These are phyloP conservation scores for Pleurotus tuoliensis DNA, from an alignment of 768 basidiomycete species.

Conservation along the genomic window DNA sequence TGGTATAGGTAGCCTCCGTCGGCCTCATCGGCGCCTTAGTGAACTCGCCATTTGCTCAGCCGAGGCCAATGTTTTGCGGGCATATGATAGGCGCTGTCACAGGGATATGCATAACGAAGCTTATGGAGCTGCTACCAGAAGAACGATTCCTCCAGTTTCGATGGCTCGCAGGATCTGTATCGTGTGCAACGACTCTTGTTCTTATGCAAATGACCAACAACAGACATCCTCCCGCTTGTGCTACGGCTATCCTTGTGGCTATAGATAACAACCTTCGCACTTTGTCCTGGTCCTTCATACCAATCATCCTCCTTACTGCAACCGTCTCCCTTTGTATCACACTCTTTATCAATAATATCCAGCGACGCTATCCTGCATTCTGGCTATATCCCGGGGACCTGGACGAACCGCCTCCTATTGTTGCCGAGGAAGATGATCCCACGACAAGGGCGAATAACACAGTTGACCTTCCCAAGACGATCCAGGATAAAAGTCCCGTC, in stretches of 20 bases:
- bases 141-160: slow-evolving; percentile 34
- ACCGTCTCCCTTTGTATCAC: slow-evolving; percentile 39
- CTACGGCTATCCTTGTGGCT: slow-evolving; percentile 48
- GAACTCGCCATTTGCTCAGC: slow-evolving; percentile 50
- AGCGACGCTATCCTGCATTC: slow-evolving; percentile 45
- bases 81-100: slow-evolving; percentile 47
- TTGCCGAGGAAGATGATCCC: background rate
- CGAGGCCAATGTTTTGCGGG: slow-evolving; percentile 45
- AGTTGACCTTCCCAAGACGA: background rate
- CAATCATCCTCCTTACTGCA: slow-evolving; percentile 46
- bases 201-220: slow-evolving; percentile 50
- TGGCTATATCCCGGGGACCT: slow-evolving; percentile 28
- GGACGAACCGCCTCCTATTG: background rate
- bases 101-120: slow-evolving; percentile 47
- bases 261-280: slow-evolving; percentile 34
- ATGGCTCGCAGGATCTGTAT: slow-evolving; percentile 48
- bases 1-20: slow-evolving; percentile 46
- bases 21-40: slow-evolving; percentile 51
- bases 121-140: slow-evolving; percentile 42
- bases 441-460: background rate
- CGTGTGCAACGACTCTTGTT: slow-evolving; percentile 39
- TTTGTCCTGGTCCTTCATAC: slow-evolving; percentile 50
- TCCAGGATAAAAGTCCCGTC: background rate
- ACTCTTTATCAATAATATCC: slow-evolving; percentile 47
- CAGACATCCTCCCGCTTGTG: slow-evolving; percentile 54